phyloP scores from a whole-genome alignment of 2,329 filamentous ascomycete genomes.

The Neopestalotiopsis clavispora region DNA sequence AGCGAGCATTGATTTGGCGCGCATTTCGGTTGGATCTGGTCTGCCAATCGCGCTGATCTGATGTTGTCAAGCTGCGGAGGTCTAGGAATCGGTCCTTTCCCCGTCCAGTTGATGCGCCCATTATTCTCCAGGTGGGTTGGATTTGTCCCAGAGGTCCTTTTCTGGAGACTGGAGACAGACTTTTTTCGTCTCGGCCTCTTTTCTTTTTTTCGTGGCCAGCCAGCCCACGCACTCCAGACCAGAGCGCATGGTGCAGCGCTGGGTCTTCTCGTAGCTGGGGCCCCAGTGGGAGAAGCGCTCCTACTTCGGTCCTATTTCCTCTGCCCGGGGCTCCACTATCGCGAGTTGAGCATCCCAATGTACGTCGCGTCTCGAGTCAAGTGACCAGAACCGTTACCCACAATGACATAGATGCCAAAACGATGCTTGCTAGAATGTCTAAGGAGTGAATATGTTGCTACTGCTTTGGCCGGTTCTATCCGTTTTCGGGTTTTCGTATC shows the following conservation, averaged over 20 bases:
- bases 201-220: neutral
- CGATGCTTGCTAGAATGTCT: neutral
- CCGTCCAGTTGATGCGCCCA: constrained; percentile 3
- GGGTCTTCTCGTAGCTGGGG: constrained; percentile 19
- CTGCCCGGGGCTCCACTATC: constrained; percentile 14
- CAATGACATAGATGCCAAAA: constrained; percentile 16
- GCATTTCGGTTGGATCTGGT: neutral
- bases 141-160: neutral
- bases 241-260: neutral
- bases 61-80: constrained; percentile 7
- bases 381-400: constrained; percentile 15
- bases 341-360: constrained; percentile 11
- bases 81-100: constrained; percentile 12
- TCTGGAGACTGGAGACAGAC: constrained; percentile 11
- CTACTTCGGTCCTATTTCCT: constrained; percentile 23
- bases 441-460: neutral
- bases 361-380: constrained; percentile 18
- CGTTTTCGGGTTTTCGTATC: neutral
- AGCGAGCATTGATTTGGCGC: neutral
- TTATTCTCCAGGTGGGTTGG: constrained; percentile 6
- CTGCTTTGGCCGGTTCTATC: neutral
- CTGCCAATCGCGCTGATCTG: neutral
- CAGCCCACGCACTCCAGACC: constrained; percentile 14
- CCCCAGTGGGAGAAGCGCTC: constrained; percentile 22
- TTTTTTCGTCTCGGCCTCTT: neutral